A percentile compares a stretch with the other conserved stretches of the same genome.
These are phyloP conservation scores for Fusarium humuli DNA, from an alignment of 2,329 filamentous ascomycete genomes.

Conservation along the genomic window DNA sequence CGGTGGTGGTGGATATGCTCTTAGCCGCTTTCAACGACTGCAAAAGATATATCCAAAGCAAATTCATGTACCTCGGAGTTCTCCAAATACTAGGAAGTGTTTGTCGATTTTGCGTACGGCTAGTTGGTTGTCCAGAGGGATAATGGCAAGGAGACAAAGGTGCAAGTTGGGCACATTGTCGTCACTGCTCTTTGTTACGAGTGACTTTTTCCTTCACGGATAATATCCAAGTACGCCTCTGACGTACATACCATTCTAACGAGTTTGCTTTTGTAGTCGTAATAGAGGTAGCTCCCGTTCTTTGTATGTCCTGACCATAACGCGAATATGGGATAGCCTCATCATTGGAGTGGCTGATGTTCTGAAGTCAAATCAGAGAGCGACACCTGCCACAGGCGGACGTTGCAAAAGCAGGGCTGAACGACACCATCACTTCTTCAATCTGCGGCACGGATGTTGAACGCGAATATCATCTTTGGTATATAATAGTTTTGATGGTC, in stretches of 20 bases:
- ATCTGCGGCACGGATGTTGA: neutral
- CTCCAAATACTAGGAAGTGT: neutral
- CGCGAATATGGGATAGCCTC: neutral
- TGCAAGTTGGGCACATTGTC: neutral
- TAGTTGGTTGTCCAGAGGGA: neutral
- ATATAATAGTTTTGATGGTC: slow-evolving; percentile 16
- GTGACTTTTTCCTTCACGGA: neutral
- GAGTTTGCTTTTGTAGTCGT: neutral
- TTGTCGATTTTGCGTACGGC: neutral
- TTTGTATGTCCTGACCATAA: neutral
- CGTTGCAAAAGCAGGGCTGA: neutral
- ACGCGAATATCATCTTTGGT: neutral
- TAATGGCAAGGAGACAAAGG: neutral
- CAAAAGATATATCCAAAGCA: neutral
- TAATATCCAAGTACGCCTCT: neutral
- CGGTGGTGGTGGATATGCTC: neutral
- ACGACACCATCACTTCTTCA: neutral
- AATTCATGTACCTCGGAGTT: neutral
- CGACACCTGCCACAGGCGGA: too few relatives aligned
- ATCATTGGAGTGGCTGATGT: neutral
- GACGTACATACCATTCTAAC: neutral
- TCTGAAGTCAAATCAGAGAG: neutral
- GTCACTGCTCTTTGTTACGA: neutral
- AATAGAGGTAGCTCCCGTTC: neutral
- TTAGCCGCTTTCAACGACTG: neutral